Base-by-base conservation (phyloP, 2,329 filamentous ascomycete genomes). In the Rasamsonia emersonii region DNA sequence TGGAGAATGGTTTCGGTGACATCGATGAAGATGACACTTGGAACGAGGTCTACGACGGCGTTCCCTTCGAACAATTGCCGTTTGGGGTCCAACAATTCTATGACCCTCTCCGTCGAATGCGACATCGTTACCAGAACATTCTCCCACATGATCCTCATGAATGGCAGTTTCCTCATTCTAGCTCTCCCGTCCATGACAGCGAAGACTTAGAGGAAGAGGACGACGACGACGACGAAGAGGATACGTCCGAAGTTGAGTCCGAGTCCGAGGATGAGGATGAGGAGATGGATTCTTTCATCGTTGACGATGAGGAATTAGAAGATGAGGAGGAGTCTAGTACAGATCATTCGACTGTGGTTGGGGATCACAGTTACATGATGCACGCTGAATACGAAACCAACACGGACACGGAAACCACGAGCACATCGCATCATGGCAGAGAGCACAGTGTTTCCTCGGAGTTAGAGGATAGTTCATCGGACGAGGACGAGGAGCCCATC, bases 201-300 rank as follows among this genome's bases (percentile, higher is more conserved):
- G 42, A 47, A 25, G 43, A 48, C 6, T 39, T 44, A 14, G 50
- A 44, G 10, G 42, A 54, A 8, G 50, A 49, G 5, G 42, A 47
- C 16, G 40, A 40, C 9, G 49, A 54, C n/a, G 49, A 54, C 27
- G 44, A 45, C 17, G 52, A 58, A 17, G 47, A 46, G 45, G 53
- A 53, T 32, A 54, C 53, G 5, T 59, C 58, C 27, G 58, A 58
- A 32, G 53, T 56, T 25, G 50, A 58, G 50, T 48, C 24, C 35
- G 48, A 19, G 36, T 19, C 19, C 9, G 30, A 33, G 9, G 32
- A 24, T 20, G 35, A 38, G 9, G 35, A 36, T 11, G 40, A 34
- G 3, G 35, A 41, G 10, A 41, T 38, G 36, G 35, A 27, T 15
- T 38, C 38, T 15, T 36, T 38, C 21, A 37, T 34, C 26, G 35